Percentiles rank a stretch among this genome's conserved stretches.
Conservation (phyloP, 148 eudicot genomes). For the Dianthus caryophyllus region DNA sequence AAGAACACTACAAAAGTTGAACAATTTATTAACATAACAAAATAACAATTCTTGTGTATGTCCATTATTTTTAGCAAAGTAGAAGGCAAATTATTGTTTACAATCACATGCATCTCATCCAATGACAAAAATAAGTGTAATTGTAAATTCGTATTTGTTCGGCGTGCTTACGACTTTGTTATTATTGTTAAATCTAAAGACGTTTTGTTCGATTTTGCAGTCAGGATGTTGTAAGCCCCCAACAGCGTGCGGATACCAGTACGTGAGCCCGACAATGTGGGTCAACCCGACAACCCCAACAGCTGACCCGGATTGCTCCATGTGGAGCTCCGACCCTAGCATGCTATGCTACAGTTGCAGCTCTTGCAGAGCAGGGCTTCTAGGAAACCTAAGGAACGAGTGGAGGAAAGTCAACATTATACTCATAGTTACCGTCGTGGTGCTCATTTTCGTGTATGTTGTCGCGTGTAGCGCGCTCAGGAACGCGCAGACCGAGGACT, state of each 20-base stretch:
- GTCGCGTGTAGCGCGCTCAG: conserved; percentile 84
- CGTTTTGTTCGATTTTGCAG: conserved; percentile 24
- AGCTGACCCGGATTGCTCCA: conserved; percentile 55
- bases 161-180: not conserved
- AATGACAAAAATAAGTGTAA: too few relatives aligned
- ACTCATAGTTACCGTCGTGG: conserved; percentile 64
- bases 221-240: conserved; percentile 99
- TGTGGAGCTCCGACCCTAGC: conserved; percentile 78
- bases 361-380: conserved; percentile 85
- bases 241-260: conserved; percentile 69
- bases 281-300: conserved; percentile 48
- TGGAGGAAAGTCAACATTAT: conserved; percentile 83
- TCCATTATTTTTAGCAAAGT: conserved; percentile 12
- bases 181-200: not conserved
- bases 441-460: conserved; percentile 75
- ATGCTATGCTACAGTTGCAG: conserved; percentile 83
- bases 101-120: conserved; percentile 16
- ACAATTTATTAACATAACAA: conserved; percentile 8
- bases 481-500: conserved; percentile 85
- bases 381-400: conserved; percentile 77
- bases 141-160: too few relatives aligned
- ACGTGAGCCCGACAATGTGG: conserved; percentile 78
- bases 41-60: too few relatives aligned
- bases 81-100: conserved; percentile 17
- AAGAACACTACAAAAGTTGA: conserved; percentile 6